Conservation (phyloP, 2,329 filamentous ascomycete genomes). For the Didymella segeticola region DNA sequence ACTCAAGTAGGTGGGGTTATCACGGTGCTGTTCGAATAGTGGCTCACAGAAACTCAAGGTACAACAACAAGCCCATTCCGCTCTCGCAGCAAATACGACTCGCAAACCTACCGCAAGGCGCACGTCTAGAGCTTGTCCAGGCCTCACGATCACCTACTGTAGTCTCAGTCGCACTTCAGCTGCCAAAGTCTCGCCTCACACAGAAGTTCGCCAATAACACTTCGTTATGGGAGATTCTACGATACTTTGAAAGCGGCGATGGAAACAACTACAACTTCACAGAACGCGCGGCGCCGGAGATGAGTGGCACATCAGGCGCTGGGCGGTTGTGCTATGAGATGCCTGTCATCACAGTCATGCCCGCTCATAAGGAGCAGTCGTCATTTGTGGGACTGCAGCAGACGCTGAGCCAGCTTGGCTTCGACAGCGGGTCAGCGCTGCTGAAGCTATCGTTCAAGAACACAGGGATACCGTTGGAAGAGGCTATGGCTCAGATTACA, state of each 20-base stretch:
- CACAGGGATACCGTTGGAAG: slow-evolving; percentile 79
- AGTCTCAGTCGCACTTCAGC: slow-evolving; percentile 86
- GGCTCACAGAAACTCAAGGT: slow-evolving; percentile 28
- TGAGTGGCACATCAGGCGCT: slow-evolving; percentile 60
- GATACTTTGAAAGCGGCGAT: slow-evolving; percentile 78
- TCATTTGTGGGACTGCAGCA: slow-evolving; percentile 86
- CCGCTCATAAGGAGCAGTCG: slow-evolving; percentile 69
- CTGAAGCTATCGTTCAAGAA: slow-evolving; percentile 78
- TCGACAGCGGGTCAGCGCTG: slow-evolving; percentile 82
- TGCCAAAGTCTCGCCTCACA: slow-evolving; percentile 75
- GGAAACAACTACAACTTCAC: slow-evolving; percentile 74
- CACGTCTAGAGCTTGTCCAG: slow-evolving; percentile 90
- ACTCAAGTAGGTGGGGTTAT: slow-evolving; percentile 69
- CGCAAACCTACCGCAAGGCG: slow-evolving; percentile 81
- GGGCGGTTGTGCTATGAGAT: slow-evolving; percentile 88
- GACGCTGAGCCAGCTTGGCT: slow-evolving; percentile 83
- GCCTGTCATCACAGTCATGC: slow-evolving; percentile 84
- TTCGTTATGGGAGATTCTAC: slow-evolving; percentile 85
- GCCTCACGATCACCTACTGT: slow-evolving; percentile 84
- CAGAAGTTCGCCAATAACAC: slow-evolving; percentile 90
- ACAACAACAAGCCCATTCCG: slow-evolving; percentile 83
- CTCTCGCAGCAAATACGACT: slow-evolving; percentile 84
- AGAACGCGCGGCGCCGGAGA: slow-evolving; percentile 75
- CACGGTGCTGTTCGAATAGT: background rate
- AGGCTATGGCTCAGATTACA: slow-evolving; percentile 82